Conservation (phyloP, 139 green algal genomes). For the Nannochloris sp. region DNA sequence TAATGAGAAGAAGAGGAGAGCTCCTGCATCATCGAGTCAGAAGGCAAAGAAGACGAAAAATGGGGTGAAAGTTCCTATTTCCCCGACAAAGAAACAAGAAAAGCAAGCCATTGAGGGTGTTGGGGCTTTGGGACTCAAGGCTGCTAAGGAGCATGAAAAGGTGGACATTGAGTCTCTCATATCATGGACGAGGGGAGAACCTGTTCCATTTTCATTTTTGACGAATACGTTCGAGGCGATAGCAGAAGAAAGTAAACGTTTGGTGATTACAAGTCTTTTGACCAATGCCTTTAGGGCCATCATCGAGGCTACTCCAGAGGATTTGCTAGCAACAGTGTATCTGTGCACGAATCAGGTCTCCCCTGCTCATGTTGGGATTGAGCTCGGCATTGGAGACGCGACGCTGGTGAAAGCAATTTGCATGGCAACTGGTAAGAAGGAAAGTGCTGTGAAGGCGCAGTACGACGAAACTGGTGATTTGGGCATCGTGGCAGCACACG, state of each 20-base stretch:
- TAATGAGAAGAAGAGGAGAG: neutral
- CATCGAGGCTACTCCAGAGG: conserved; percentile 57
- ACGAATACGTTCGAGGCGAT: conserved; percentile 68
- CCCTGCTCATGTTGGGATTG: conserved; percentile 79
- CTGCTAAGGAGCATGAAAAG: conserved; percentile 31
- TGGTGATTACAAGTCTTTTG: conserved; percentile 61
- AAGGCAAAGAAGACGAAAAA: conserved; percentile 2
- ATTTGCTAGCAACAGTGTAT: conserved; percentile 85
- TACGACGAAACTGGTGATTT: conserved; percentile 81
- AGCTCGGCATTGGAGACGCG: conserved; percentile 92
- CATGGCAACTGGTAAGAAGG: conserved; percentile 73
- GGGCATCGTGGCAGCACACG: conserved; percentile 64
- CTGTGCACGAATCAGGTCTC: conserved; percentile 85
- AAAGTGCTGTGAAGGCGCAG: conserved; percentile 70
- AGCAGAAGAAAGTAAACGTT: conserved; percentile 32
- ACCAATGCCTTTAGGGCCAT: conserved; percentile 71
- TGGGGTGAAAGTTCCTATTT: neutral
- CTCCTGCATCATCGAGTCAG: neutral
- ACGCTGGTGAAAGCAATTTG: conserved; percentile 85
- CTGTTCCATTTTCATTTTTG: conserved; percentile 75
- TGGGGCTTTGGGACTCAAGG: conserved; percentile 49
- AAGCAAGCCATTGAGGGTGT: conserved; percentile 53
- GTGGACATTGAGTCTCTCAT: conserved; percentile 38
- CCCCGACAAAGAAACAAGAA: neutral
- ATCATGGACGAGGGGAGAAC: conserved; percentile 48